Conservation (phyloP, 2,329 filamentous ascomycete species). For the Westerdykella sp. region DNA sequence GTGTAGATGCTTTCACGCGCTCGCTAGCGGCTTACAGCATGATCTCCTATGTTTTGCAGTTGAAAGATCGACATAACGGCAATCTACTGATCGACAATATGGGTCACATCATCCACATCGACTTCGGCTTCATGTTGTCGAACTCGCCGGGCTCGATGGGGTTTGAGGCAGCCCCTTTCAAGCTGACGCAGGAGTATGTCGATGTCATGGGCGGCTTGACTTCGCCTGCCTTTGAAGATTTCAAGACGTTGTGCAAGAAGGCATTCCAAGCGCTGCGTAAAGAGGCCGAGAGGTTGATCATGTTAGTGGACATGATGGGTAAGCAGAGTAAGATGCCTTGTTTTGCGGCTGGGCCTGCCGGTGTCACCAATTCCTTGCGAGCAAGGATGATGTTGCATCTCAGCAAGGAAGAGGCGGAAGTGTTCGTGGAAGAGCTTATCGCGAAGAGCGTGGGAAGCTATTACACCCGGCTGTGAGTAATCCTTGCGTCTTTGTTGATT, state of each 20-base stretch:
- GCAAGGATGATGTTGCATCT: conserved; percentile 77
- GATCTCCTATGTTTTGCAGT: conserved; percentile 74
- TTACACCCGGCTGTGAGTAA: conserved; percentile 73
- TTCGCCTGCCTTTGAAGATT: conserved; percentile 65
- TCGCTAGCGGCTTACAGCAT: conserved; percentile 82
- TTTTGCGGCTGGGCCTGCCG: conserved; percentile 66
- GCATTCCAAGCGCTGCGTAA: conserved; percentile 76
- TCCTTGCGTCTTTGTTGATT: neutral
- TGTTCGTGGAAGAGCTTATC: conserved; percentile 75
- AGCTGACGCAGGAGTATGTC: conserved; percentile 79
- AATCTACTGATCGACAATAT: conserved; percentile 82
- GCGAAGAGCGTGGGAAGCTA: conserved; percentile 79
- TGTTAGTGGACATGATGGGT: conserved; percentile 79
- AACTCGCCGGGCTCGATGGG: conserved; percentile 79
- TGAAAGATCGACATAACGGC: conserved; percentile 81
- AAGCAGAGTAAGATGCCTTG: conserved; percentile 79
- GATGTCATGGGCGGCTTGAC: conserved; percentile 71
- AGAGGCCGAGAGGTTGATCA: conserved; percentile 73
- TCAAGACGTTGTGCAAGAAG: conserved; percentile 73
- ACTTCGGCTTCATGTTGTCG: conserved; percentile 85
- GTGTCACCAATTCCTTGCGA: conserved; percentile 62
- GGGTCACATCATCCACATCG: conserved; percentile 81
- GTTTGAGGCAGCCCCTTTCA: conserved; percentile 82
- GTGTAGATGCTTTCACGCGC: conserved; percentile 71
- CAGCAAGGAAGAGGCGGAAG: conserved; percentile 73